phyloP scores from a whole-genome alignment of 2,329 filamentous ascomycete genomes.

The Trichophyton verrucosum region DNA sequence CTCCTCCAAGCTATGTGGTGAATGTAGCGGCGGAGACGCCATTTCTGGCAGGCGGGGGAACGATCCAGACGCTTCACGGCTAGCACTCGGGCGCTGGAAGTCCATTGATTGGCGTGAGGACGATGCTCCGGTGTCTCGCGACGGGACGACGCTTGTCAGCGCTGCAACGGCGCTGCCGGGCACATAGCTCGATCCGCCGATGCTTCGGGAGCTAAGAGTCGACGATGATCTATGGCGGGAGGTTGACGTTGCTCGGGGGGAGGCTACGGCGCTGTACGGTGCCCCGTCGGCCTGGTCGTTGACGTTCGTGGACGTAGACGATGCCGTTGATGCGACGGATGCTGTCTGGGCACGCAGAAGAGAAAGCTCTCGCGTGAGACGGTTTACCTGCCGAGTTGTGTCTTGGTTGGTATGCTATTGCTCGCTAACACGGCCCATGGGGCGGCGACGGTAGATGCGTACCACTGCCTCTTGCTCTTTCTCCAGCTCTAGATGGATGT shows the following conservation, averaged over 20 bases:
- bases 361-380: constrained; percentile 76
- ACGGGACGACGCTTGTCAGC: constrained; percentile 33
- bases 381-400: constrained; percentile 57
- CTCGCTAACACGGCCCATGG: background rate
- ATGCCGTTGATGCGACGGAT: constrained; percentile 49
- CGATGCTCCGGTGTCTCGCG: constrained; percentile 26
- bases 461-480: constrained; percentile 93
- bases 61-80: constrained; percentile 33
- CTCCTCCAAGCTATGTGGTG: constrained; percentile 21
- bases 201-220: constrained; percentile 38
- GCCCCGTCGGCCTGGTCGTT: constrained; percentile 38
- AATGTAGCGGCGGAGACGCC: constrained; percentile 16
- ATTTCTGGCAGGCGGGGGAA: constrained; percentile 21
- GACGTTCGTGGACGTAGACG: constrained; percentile 42
- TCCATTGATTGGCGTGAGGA: constrained; percentile 21
- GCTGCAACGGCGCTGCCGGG: constrained; percentile 19
- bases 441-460: background rate
- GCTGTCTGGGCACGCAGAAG: constrained; percentile 61
- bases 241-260: constrained; percentile 37
- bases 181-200: constrained; percentile 20
- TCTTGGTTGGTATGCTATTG: background rate
- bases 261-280: constrained; percentile 31
- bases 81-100: constrained; percentile 22
- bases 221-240: constrained; percentile 46
- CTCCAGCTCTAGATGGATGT: constrained; percentile 79